These are phyloP conservation scores for Bathelium albidoporum DNA, from an alignment of 495 filamentous ascomycete species.

Conservation along the genomic window DNA sequence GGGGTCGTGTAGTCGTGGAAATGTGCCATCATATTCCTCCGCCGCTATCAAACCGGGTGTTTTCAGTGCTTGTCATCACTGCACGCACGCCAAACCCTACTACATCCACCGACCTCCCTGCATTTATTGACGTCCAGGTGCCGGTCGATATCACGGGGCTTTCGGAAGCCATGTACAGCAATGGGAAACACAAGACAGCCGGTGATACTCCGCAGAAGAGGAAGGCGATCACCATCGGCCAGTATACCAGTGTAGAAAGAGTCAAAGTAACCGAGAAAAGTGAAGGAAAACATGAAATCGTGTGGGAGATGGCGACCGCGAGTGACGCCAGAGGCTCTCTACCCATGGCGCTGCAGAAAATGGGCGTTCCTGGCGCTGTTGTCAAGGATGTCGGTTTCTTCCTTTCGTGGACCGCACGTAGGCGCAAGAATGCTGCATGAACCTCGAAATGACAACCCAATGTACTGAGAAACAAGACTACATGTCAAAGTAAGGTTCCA, in stretches of 20 bases:
- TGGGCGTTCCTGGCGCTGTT: conserved; percentile 53
- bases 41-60: conserved; percentile 44
- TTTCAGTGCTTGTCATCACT: conserved; percentile 43
- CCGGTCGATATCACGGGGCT: conserved; percentile 36
- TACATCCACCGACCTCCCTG: conserved; percentile 10
- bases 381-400: conserved; percentile 65
- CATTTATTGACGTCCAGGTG: conserved; percentile 25
- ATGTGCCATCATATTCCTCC: conserved; percentile 40
- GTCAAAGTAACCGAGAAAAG: conserved; percentile 1
- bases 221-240: conserved; percentile 18
- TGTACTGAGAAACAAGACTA: too few species aligned
- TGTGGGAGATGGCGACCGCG: conserved; percentile 59
- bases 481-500: too few species aligned
- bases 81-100: conserved; percentile 10
- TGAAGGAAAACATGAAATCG: conserved; percentile 37
- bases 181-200: background rate
- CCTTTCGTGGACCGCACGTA: conserved; percentile 43
- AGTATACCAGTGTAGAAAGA: conserved; percentile 8
- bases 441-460: background rate
- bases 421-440: conserved; percentile 2
- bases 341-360: conserved; percentile 57
- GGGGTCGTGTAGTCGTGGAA: conserved; percentile 28
- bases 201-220: conserved; percentile 7
- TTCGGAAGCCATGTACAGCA: conserved; percentile 26
- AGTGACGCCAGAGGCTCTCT: conserved; percentile 36